Conservation (phyloP, 805 yeast species). For the Kuraishia borneana region DNA sequence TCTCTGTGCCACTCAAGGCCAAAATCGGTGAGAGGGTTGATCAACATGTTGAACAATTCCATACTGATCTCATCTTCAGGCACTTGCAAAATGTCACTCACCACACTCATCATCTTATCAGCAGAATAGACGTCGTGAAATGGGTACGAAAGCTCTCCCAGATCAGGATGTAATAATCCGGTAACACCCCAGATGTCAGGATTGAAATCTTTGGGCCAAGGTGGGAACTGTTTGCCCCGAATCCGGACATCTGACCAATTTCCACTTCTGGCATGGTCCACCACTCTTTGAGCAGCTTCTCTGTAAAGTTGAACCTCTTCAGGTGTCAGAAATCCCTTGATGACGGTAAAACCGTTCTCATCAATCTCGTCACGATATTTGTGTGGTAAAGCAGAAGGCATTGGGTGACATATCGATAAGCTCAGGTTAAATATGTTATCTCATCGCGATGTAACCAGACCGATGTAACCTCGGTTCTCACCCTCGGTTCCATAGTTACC, state of each 20-base stretch:
- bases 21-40: constrained; percentile 37
- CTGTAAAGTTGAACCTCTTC: constrained; percentile 26
- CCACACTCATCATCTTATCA: constrained; percentile 25
- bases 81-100: constrained; percentile 31
- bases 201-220: constrained; percentile 39
- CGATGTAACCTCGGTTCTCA: too few relatives aligned
- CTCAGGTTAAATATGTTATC: too few relatives aligned
- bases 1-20: constrained; percentile 46
- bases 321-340: constrained; percentile 26
- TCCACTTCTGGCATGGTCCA: constrained; percentile 32
- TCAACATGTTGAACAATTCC: constrained; percentile 42
- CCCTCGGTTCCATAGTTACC: too few relatives aligned
- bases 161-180: constrained; percentile 35
- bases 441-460: too few relatives aligned
- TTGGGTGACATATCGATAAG: background rate
- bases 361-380: constrained; percentile 19
- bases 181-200: constrained; percentile 45
- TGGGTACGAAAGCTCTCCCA: constrained; percentile 19
- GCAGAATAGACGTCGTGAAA: constrained; percentile 29
- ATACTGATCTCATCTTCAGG: constrained; percentile 23
- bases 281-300: constrained; percentile 24
- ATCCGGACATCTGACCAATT: constrained; percentile 38
- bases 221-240: constrained; percentile 42
- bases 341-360: constrained; percentile 22
- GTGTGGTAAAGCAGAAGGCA: constrained; percentile 3